phyloP scores from a whole-genome alignment of 176 grass and related monocot species.

The Tillandsia fasciculata region DNA sequence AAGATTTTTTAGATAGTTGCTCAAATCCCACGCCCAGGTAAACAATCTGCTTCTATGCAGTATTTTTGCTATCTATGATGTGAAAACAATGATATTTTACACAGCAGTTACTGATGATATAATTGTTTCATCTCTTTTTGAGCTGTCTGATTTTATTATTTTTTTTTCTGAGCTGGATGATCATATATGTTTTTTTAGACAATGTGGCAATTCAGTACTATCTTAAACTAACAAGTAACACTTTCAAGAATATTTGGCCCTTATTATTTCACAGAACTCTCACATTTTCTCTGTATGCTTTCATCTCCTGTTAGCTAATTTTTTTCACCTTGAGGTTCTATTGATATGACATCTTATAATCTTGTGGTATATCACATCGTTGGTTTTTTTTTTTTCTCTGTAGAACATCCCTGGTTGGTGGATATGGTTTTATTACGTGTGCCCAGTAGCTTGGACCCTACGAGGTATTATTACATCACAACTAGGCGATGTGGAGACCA shows the following conservation, averaged over 20 bases:
- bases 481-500: constrained; percentile 48
- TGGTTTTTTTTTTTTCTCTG: constrained; percentile 6
- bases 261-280: background rate
- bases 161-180: background rate
- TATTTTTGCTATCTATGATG: background rate
- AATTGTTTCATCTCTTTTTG: background rate
- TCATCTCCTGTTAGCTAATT: background rate
- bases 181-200: background rate
- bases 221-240: background rate
- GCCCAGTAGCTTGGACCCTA: constrained; percentile 72
- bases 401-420: constrained; percentile 59
- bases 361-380: background rate
- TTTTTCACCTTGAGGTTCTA: background rate
- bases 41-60: background rate
- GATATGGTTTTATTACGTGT: constrained; percentile 75
- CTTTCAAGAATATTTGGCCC: background rate
- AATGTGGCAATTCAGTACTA: background rate
- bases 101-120: background rate
- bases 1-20: background rate
- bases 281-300: background rate
- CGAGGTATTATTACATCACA: constrained; percentile 59
- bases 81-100: background rate
- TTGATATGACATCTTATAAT: background rate
- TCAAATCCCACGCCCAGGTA: background rate
- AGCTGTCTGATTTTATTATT: background rate